Percentiles rank a stretch among this genome's conserved stretches.
Evolutionary conservation across 2,329 filamentous ascomycete genomes (phyloP).

Genomic region (Colletotrichum nymphaeae): DNA sequence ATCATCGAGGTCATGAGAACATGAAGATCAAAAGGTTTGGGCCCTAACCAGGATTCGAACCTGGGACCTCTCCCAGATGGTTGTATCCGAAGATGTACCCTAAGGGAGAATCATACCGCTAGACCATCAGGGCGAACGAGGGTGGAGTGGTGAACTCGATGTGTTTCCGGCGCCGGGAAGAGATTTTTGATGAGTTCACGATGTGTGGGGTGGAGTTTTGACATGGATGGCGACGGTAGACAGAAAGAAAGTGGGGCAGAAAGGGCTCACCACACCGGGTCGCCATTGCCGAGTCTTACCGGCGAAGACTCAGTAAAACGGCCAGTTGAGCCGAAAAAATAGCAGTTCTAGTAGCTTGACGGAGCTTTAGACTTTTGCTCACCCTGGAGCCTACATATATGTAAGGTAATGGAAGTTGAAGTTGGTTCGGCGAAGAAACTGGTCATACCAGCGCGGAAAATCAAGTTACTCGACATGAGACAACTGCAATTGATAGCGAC

Average conservation of each 20-base stretch:
- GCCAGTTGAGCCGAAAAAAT: background rate
- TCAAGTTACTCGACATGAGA: too few relatives aligned
- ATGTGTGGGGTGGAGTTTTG: background rate
- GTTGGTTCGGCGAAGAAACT: too few relatives aligned
- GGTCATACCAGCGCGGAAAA: too few relatives aligned
- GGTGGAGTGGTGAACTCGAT: background rate
- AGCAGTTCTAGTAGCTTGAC: background rate
- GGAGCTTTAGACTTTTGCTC: background rate
- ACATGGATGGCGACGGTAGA: background rate
- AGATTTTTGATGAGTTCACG: background rate
- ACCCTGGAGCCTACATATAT: fast-evolving
- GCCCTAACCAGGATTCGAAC: constrained; percentile 32
- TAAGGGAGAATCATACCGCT: constrained; percentile 30
- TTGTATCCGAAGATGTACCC: background rate
- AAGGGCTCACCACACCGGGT: background rate
- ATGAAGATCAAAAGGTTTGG: background rate
- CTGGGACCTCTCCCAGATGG: constrained; percentile 28
- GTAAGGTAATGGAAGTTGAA: too few relatives aligned
- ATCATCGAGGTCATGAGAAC: too few relatives aligned
- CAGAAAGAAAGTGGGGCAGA: background rate
- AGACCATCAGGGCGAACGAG: constrained; percentile 17
- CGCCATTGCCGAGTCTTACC: too few relatives aligned
- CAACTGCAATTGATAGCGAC: too few relatives aligned
- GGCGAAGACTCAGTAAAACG: background rate
- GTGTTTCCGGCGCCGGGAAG: background rate